Percentiles rank a stretch among this genome's conserved stretches.
Evolutionary conservation across 2,329 filamentous ascomycete genomes (phyloP).

Genomic region (Onygenales sp.): DNA sequence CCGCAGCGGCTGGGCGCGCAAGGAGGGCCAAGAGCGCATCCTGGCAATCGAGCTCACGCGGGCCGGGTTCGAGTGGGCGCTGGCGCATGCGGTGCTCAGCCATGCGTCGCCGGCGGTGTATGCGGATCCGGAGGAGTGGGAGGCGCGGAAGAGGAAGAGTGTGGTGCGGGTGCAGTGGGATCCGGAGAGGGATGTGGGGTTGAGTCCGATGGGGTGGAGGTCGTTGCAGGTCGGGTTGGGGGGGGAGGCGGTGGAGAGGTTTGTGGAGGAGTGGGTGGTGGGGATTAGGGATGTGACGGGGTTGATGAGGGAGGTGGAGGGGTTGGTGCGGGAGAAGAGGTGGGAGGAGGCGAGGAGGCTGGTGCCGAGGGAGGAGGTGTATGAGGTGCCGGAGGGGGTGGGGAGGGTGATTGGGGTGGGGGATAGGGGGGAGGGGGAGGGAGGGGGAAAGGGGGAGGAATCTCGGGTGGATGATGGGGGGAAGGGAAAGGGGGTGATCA

Average conservation of each 20-base stretch:
- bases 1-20: conserved; percentile 51
- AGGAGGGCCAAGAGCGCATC: conserved; percentile 45
- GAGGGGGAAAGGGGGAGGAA: background rate
- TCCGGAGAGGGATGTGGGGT: conserved; percentile 43
- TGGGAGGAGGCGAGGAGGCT: conserved; percentile 21
- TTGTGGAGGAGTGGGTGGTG: conserved; percentile 44
- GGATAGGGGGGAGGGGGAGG: background rate
- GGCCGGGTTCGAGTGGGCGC: conserved; percentile 39
- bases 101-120: conserved; percentile 5
- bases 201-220: conserved; percentile 40
- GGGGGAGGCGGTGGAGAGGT: conserved; percentile 34
- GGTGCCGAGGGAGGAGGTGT: conserved; percentile 9
- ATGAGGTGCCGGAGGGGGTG: conserved; percentile 7
- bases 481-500: no score
- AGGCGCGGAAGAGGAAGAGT: conserved; percentile 10
- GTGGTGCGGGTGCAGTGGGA: conserved; percentile 55
- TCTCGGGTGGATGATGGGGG: background rate
- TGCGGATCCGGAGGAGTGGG: conserved; percentile 13
- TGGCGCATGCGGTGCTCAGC: conserved; percentile 29
- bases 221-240: conserved; percentile 56
- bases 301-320: conserved; percentile 40
- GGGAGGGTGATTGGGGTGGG: conserved; percentile 7
- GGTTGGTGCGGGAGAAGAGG: conserved; percentile 32
- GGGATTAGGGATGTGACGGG: conserved; percentile 52
- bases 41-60: conserved; percentile 49